Evolutionary conservation across 306 rosid genomes (phyloP).

Genomic region (Inga laurina): DNA sequence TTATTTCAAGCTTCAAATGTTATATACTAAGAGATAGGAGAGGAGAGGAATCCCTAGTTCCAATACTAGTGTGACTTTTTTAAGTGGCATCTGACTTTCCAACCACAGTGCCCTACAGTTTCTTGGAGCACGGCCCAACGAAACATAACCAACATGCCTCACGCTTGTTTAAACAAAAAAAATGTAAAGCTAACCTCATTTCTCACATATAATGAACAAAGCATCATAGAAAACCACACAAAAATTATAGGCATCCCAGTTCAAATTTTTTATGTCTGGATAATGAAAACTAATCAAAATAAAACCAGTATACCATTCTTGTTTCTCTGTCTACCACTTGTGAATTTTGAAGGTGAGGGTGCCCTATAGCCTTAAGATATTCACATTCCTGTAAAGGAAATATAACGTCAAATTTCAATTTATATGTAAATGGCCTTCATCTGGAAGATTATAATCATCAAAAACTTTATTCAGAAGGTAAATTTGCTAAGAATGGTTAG

Average conservation of each 20-base stretch:
- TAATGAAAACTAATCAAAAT: slow-evolving; percentile 9
- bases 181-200: slow-evolving; percentile 3
- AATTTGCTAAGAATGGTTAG: slow-evolving; percentile 13
- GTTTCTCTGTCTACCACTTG: slow-evolving; percentile 88
- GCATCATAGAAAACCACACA: not conserved
- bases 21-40: not conserved
- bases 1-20: not conserved
- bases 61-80: not conserved
- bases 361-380: slow-evolving; percentile 75
- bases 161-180: slow-evolving; percentile 16
- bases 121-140: not conserved
- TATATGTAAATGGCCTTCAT: not conserved
- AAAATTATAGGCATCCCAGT: not conserved
- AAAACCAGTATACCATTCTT: slow-evolving; percentile 65
- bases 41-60: not conserved
- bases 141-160: not conserved
- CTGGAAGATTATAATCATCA: not conserved
- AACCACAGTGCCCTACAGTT: not conserved
- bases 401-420: not conserved
- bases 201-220: slow-evolving; percentile 8
- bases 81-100: not conserved
- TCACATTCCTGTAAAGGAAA: slow-evolving; percentile 76
- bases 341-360: slow-evolving; percentile 77
- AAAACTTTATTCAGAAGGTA: slow-evolving; percentile 22
- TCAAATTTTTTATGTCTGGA: not conserved